A percentile compares a stretch with the other conserved stretches of the same genome.
These are phyloP conservation scores for Corynascus novoguineensis DNA, from an alignment of 495 filamentous ascomycete species.

Conservation along the genomic window DNA sequence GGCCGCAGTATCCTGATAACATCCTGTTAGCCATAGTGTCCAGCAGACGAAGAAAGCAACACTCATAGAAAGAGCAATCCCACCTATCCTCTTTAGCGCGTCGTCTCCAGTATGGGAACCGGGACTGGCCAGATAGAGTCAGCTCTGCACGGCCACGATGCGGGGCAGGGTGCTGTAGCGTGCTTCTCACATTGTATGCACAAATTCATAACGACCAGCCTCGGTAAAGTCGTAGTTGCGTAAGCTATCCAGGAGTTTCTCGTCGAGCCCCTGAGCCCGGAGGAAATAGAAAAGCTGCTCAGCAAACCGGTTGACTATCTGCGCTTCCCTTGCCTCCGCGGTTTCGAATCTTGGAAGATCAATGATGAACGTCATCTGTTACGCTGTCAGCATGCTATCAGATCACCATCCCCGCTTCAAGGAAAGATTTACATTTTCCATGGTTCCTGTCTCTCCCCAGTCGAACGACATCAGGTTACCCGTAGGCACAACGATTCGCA, in stretches of 20 bases:
- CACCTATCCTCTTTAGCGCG: slow-evolving; percentile 58
- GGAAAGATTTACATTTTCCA: slow-evolving; percentile 64
- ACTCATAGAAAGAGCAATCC: background rate
- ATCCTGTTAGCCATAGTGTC: no score
- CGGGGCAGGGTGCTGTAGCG: no score
- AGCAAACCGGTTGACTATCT: slow-evolving; percentile 56
- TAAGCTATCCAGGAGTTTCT: slow-evolving; percentile 53
- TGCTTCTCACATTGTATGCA: slow-evolving; percentile 62
- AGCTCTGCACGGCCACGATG: background rate
- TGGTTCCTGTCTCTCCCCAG: slow-evolving; percentile 74
- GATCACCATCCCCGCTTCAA: background rate
- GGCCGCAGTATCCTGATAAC: slow-evolving; percentile 52
- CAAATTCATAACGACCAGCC: slow-evolving; percentile 65
- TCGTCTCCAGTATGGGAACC: slow-evolving; percentile 48
- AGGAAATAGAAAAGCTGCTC: slow-evolving; percentile 68
- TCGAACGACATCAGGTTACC: slow-evolving; percentile 77
- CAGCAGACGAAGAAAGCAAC: background rate
- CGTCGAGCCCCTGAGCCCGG: slow-evolving; percentile 57
- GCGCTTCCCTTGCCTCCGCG: slow-evolving; percentile 21
- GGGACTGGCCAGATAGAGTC: slow-evolving; percentile 28
- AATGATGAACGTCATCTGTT: slow-evolving; percentile 69
- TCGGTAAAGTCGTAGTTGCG: slow-evolving; percentile 68
- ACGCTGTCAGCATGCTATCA: slow-evolving; percentile 3
- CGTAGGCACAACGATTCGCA: slow-evolving; percentile 73
- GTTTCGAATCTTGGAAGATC: slow-evolving; percentile 62